Conservation (phyloP, 2,329 filamentous ascomycete species). For the Sporothrix euskadiensis region DNA sequence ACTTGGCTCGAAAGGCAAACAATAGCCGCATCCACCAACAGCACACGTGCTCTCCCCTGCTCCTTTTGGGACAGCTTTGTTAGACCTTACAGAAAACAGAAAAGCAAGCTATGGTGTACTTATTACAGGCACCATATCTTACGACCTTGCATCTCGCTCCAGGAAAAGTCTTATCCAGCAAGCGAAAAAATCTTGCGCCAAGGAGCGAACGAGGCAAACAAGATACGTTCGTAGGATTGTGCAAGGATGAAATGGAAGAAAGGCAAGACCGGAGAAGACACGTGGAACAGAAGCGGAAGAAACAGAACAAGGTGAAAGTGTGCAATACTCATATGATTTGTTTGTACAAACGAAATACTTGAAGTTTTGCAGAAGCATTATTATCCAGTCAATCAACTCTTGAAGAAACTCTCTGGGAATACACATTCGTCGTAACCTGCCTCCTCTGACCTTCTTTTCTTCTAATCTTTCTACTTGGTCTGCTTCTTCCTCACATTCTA, state of each 20-base stretch:
- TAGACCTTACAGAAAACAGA: neutral
- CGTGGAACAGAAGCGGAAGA: neutral
- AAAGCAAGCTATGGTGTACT: neutral
- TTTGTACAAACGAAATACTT: neutral
- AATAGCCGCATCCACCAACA: neutral
- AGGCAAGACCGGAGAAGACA: neutral
- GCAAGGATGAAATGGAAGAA: conserved; percentile 8
- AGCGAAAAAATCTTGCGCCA: neutral
- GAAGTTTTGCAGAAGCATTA: neutral
- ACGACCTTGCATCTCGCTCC: neutral
- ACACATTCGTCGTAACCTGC: neutral
- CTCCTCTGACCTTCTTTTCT: neutral
- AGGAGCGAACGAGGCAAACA: neutral
- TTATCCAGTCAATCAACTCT: neutral
- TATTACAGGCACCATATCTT: neutral
- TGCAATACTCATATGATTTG: neutral
- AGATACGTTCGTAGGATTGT: neutral
- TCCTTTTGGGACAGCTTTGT: neutral
- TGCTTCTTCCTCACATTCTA: no score
- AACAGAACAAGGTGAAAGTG: neutral
- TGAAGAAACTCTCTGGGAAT: neutral
- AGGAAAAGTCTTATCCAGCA: neutral
- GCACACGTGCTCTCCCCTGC: neutral
- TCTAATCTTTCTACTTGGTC: neutral
- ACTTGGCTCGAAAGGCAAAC: neutral